phyloP scores from a whole-genome alignment of 2,329 filamentous ascomycete species.

The Leptosphaerulina australis region DNA sequence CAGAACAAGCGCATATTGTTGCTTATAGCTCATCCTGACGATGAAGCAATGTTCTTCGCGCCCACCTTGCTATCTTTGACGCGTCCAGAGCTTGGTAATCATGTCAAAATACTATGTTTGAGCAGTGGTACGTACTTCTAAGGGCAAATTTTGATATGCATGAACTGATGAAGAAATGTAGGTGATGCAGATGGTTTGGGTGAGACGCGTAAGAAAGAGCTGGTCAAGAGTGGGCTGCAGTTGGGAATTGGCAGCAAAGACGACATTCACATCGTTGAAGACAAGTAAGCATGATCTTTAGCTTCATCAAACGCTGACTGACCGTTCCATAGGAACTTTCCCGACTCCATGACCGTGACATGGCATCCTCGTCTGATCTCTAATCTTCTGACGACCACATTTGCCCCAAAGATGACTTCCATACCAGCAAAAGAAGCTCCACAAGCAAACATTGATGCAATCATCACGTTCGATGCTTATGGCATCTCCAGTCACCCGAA shows the following conservation, averaged over 20 bases:
- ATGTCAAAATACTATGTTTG: constrained; percentile 91
- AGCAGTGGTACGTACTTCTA: constrained; percentile 68
- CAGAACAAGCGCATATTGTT: constrained; percentile 86
- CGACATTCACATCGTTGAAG: constrained; percentile 86
- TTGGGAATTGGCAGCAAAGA: constrained; percentile 76
- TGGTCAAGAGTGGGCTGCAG: constrained; percentile 76
- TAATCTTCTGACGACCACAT: constrained; percentile 71
- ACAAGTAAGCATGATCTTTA: constrained; percentile 57
- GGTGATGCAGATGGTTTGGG: constrained; percentile 88
- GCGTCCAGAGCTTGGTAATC: constrained; percentile 78
- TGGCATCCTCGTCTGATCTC: constrained; percentile 78
- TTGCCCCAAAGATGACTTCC: constrained; percentile 68
- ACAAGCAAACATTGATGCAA: constrained; percentile 70
- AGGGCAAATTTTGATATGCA: neutral
- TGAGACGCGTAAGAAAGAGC: constrained; percentile 78
- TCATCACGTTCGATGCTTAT: constrained; percentile 85
- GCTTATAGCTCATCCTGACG: constrained; percentile 95
- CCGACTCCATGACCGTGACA: constrained; percentile 81
- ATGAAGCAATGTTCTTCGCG: constrained; percentile 99
- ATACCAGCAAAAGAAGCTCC: constrained; percentile 53
- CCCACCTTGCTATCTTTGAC: constrained; percentile 87
- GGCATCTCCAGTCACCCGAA: constrained; percentile 92
- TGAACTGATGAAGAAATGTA: constrained; percentile 39
- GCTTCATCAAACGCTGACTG: constrained; percentile 3
- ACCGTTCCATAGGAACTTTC: constrained; percentile 65